Evolutionary conservation across 768 basidiomycete species (phyloP), one percentile per base, ranked within the genome.

Genomic region (Coprinopsis strossmayeri): DNA sequence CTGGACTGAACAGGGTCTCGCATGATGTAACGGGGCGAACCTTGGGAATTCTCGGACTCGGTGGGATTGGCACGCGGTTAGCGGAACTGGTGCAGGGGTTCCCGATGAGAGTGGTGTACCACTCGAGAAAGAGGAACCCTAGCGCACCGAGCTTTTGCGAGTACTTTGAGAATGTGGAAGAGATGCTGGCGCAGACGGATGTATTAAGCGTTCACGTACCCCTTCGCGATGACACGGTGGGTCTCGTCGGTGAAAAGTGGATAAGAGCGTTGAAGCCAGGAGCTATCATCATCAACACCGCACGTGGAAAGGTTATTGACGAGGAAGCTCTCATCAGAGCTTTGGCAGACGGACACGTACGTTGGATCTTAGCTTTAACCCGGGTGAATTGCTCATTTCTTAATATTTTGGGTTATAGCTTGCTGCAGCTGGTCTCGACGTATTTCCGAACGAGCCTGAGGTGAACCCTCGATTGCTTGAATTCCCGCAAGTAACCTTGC

Each of bases 181-280:
- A 77, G 54, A 77, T 97, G 64, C 70, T 93, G 30, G 70, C 62
- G 18, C 72, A 79, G 58, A 69, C 87, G 5, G 94, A 97, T 61
- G 86, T 93, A 43, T 69, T 96, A 56, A 91, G 87, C 53, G 71
- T 97, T 21, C 87, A 92, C 62, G 79, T 93, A 11, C 94, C 94
- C 0, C 69, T 95, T 37, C 77, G 81, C 44, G 59, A 70, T 13
- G 81, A 90, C 20, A 97, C 91, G 9, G 74, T 81, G 30, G 81
- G 82, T 1, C 64, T 87, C 7, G 82, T 93, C 1, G 81, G 81
- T 10, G 85, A 88, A 63, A 78, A 74, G 56, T 79, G 81, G 73
- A 90, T 95, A 49, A 70, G 84, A 42, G 70, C 73, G 55, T 70
- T 95, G 71, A 93, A 87, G 69, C 79, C 76, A 37, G 87, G 87